Percentiles rank a stretch among this genome's conserved stretches.
Conservation (phyloP, 805 yeast species). For the Lachancea sp. region DNA sequence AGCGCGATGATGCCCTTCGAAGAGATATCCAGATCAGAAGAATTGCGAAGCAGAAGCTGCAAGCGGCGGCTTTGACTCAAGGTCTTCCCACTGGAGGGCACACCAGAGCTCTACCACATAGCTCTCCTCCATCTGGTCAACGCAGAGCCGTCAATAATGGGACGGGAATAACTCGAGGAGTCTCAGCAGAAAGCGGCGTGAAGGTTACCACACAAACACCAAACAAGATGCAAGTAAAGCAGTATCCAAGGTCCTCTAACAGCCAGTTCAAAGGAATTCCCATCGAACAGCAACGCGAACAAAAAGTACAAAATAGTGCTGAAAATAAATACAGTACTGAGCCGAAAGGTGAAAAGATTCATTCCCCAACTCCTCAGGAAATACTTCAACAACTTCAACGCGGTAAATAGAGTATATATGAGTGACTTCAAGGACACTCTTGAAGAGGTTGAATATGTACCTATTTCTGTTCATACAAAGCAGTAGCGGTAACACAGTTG, state of each 20-base stretch:
- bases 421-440: not conserved
- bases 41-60: slow-evolving; percentile 27
- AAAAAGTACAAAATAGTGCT: slow-evolving; percentile 7
- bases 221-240: slow-evolving; percentile 11
- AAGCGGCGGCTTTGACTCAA: slow-evolving; percentile 22
- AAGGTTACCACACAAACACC: slow-evolving; percentile 11
- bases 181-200: slow-evolving; percentile 3
- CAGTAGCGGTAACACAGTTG: not conserved
- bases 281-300: slow-evolving; percentile 21
- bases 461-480: slow-evolving; percentile 1
- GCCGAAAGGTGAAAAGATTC: slow-evolving; percentile 14
- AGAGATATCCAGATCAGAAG: slow-evolving; percentile 42
- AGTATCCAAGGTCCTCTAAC: slow-evolving; percentile 30
- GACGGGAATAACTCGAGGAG: slow-evolving; percentile 7
- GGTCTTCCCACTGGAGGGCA: slow-evolving; percentile 10
- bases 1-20: slow-evolving; percentile 78
- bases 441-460: not conserved
- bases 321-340: slow-evolving; percentile 2
- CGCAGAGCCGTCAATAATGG: slow-evolving; percentile 11
- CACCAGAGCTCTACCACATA: slow-evolving; percentile 10
- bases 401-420: slow-evolving; percentile 11
- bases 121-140: slow-evolving; percentile 14
- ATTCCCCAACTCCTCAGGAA: slow-evolving; percentile 32
- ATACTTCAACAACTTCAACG: slow-evolving; percentile 31
- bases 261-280: slow-evolving; percentile 22